Evolutionary conservation across 164 flowering plant genomes (phyloP).

Genomic region (Umbellularia californica): DNA sequence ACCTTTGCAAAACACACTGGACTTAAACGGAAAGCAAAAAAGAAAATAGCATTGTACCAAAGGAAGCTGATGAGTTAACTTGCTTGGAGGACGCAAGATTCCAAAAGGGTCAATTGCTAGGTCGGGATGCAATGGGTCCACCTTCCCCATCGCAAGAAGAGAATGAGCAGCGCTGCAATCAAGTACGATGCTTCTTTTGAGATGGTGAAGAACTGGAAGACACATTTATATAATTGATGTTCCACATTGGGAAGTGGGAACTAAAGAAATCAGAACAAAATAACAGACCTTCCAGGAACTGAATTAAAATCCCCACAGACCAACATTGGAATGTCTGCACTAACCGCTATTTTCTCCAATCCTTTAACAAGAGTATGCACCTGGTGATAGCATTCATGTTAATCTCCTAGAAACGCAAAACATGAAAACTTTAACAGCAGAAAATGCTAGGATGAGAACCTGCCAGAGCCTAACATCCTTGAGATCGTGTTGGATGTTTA

Average conservation of each 20-base stretch:
- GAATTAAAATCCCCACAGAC: constrained; percentile 98
- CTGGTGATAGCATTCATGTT: constrained; percentile 24
- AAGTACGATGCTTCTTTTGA: constrained; percentile 12
- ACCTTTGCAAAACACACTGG: constrained; percentile 4
- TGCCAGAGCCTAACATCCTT: constrained; percentile 99
- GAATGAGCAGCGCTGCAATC: constrained; percentile 91
- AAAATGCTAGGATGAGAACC: constrained; percentile 36
- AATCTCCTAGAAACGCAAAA: not conserved
- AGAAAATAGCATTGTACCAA: constrained; percentile 44
- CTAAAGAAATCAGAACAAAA: not conserved
- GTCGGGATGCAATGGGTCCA: constrained; percentile 84
- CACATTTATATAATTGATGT: too few species aligned
- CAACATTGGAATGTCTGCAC: constrained; percentile 97
- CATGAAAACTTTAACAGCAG: not conserved
- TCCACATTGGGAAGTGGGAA: too few species aligned
- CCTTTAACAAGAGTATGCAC: constrained; percentile 92
- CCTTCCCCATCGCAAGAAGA: constrained; percentile 90
- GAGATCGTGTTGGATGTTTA: constrained; percentile 80
- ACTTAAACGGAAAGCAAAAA: not conserved
- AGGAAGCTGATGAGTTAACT: constrained; percentile 83
- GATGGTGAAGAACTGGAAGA: not conserved
- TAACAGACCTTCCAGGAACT: constrained; percentile 76
- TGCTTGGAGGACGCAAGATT: constrained; percentile 74
- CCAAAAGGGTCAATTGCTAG: constrained; percentile 75
- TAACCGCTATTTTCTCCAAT: constrained; percentile 92